Conservation (phyloP, 306 rosid genomes). For the Vicia sativa region DNA sequence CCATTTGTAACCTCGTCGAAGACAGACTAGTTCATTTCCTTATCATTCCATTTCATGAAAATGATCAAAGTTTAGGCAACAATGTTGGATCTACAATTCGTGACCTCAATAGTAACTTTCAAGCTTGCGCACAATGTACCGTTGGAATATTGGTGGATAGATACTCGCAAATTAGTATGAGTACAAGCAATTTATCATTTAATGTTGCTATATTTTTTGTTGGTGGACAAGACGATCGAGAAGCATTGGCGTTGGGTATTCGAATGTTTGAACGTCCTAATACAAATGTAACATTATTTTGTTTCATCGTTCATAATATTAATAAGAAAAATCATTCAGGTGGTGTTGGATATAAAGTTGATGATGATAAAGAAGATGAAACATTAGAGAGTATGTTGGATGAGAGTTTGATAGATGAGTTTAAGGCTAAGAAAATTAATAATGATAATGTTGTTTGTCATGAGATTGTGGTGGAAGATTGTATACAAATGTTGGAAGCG, state of each 20-base stretch:
- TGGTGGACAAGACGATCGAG: constrained; percentile 61
- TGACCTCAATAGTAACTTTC: constrained; percentile 41
- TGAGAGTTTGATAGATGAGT: constrained; percentile 51
- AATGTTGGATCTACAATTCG: constrained; percentile 1
- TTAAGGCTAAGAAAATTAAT: constrained; percentile 36
- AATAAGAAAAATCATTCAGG: not conserved
- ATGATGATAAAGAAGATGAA: not conserved
- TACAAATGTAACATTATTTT: constrained; percentile 31
- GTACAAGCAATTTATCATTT: constrained; percentile 3
- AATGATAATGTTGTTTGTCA: constrained; percentile 5
- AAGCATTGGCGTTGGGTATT: constrained; percentile 50
- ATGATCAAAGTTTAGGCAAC: not conserved
- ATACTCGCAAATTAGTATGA: not conserved
- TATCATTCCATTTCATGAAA: constrained; percentile 51
- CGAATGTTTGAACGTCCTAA: constrained; percentile 43
- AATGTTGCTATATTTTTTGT: constrained; percentile 42
- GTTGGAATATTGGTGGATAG: constrained; percentile 65
- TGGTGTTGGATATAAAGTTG: not conserved
- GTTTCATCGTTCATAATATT: constrained; percentile 6
- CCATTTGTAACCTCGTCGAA: constrained; percentile 35
- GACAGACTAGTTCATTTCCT: constrained; percentile 42
- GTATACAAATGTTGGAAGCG: constrained; percentile 29
- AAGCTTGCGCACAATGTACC: constrained; percentile 38
- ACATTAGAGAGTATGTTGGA: constrained; percentile 36
- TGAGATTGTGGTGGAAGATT: constrained; percentile 50